A percentile compares a stretch with the other conserved stretches of the same genome.
phyloP scores from a whole-genome alignment of 129 eudicot genomes.

The Artemisia annua region DNA sequence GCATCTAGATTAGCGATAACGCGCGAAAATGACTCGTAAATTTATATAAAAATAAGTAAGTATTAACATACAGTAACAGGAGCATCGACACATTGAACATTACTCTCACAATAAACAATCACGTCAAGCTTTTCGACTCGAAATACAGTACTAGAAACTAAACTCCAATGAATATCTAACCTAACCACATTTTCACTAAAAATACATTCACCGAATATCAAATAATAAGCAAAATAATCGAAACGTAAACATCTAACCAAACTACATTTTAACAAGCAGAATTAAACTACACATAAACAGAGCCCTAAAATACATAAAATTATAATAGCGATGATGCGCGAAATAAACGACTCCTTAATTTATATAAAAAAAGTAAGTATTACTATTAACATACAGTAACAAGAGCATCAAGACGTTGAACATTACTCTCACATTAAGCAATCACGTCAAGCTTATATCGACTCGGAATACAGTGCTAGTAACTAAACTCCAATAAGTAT shows the following conservation, averaged over 20 bases:
- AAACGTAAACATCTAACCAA: background rate
- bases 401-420: too few species aligned
- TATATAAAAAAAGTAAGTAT: background rate
- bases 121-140: too few species aligned
- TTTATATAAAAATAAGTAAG: background rate
- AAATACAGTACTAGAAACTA: too few species aligned
- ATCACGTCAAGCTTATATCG: too few species aligned
- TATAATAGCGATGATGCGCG: background rate
- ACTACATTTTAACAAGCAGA: background rate
- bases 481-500: too few species aligned
- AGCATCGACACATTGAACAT: too few species aligned
- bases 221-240: too few species aligned
- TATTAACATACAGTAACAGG: conserved; percentile 41
- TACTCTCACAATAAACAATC: conserved; percentile 37
- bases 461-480: too few species aligned
- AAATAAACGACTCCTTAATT: background rate
- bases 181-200: too few species aligned
- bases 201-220: too few species aligned
- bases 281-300: background rate
- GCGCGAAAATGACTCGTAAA: background rate
- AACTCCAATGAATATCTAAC: too few species aligned
- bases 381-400: conserved; percentile 40
- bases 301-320: background rate
- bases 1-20: background rate
- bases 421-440: conserved; percentile 36